Conservation (phyloP, 148 eudicot species). For the Rhododendron ferrugineum region DNA sequence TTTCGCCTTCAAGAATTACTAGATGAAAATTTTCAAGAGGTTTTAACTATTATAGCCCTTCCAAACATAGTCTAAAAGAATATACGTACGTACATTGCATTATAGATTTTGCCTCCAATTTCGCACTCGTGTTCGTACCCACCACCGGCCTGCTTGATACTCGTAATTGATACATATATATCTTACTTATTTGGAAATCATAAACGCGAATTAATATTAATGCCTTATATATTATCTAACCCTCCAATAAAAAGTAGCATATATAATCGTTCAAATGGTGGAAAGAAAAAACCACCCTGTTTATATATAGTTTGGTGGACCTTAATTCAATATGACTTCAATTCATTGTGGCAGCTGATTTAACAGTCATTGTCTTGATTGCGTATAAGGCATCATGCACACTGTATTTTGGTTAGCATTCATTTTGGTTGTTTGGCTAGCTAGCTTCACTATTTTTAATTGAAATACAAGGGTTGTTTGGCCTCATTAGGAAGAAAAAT, state of each 20-base stretch:
- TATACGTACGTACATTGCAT: too few species aligned
- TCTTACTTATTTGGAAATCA: too few species aligned
- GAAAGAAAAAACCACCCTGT: neutral
- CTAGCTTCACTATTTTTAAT: neutral
- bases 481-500: neutral
- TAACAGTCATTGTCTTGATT: neutral
- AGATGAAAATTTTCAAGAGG: too few species aligned
- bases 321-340: neutral
- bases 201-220: neutral
- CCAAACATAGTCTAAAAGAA: neutral
- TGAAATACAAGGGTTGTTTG: neutral
- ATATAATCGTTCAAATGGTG: neutral
- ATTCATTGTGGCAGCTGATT: neutral
- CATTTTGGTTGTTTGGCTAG: neutral
- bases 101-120: too few species aligned
- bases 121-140: too few species aligned
- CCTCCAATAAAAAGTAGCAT: neutral
- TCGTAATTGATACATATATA: too few species aligned
- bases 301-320: neutral
- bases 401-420: neutral
- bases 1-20: too few species aligned
- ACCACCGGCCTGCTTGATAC: too few species aligned
- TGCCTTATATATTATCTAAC: neutral
- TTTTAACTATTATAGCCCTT: neutral
- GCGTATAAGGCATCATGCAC: neutral